Evolutionary conservation across 2,329 filamentous ascomycete genomes (phyloP).

Genomic region (Tolypocladium tropicale): DNA sequence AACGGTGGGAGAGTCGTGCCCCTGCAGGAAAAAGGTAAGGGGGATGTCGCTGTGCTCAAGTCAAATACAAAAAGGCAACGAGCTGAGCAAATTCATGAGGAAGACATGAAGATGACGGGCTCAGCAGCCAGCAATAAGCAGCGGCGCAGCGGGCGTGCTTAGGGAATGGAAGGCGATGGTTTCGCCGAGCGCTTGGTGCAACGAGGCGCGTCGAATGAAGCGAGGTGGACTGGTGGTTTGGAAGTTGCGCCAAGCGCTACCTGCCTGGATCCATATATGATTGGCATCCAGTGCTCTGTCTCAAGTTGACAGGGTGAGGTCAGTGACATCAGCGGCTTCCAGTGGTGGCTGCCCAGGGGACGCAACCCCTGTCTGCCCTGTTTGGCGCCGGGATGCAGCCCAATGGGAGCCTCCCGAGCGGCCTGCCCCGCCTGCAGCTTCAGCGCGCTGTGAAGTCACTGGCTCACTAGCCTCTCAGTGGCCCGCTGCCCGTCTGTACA

Average conservation of each 20-base stretch:
- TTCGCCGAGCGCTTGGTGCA: neutral
- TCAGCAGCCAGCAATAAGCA: neutral
- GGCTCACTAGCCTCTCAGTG: neutral
- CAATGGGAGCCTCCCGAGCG: neutral
- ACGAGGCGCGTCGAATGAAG: neutral
- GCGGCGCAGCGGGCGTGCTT: neutral
- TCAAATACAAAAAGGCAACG: neutral
- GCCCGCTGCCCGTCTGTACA: constrained; percentile 2
- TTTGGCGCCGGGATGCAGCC: neutral
- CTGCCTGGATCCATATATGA: too few species aligned
- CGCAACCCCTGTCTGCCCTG: neutral
- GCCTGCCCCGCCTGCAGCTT: neutral
- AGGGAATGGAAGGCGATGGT: neutral
- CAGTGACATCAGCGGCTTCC: constrained; percentile 26
- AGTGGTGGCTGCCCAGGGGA: constrained; percentile 26
- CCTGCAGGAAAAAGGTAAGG: neutral
- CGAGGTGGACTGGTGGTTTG: neutral
- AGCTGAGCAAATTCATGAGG: neutral
- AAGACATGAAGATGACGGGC: neutral
- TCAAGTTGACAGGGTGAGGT: neutral
- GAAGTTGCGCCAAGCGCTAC: neutral
- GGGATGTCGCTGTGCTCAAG: neutral
- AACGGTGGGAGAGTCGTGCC: neutral
- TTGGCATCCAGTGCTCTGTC: neutral
- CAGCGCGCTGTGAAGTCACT: neutral